A percentile compares a stretch with the other conserved stretches of the same genome.
These are phyloP conservation scores for Paecilomyces variotii DNA, from an alignment of 2,329 filamentous ascomycete species.

Conservation along the genomic window DNA sequence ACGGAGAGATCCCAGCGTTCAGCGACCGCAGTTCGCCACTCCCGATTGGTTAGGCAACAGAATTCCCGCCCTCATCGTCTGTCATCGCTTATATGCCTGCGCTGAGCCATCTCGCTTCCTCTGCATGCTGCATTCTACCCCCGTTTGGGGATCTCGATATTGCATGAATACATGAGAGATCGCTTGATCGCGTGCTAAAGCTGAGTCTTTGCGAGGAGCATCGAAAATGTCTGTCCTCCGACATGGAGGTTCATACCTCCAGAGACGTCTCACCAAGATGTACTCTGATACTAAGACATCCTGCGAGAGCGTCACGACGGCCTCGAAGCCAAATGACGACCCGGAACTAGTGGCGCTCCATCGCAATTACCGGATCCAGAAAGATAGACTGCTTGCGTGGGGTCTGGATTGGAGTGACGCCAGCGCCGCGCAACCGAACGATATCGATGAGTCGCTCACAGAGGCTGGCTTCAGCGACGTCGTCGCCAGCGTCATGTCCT, in stretches of 20 bases:
- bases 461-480: conserved; percentile 56
- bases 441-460: conserved; percentile 56
- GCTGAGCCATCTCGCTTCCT: background rate
- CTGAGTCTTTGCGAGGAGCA: conserved; percentile 4
- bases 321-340: conserved; percentile 40
- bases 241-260: conserved; percentile 37
- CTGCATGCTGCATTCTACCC: conserved; percentile 1
- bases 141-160: background rate
- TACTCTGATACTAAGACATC: conserved; percentile 59
- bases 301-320: conserved; percentile 47
- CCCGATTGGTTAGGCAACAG: conserved; percentile 37
- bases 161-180: background rate
- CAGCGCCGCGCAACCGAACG: conserved; percentile 46
- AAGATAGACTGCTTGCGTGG: conserved; percentile 57
- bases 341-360: conserved; percentile 51
- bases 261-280: conserved; percentile 49
- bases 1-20: background rate
- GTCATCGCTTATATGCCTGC: background rate
- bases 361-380: conserved; percentile 55
- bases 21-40: conserved; percentile 10
- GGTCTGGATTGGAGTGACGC: conserved; percentile 60
- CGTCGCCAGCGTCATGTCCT: conserved; percentile 56
- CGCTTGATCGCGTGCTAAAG: background rate
- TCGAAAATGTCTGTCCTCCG: conserved; percentile 40
- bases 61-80: conserved; percentile 23